phyloP scores from a whole-genome alignment of 2,329 filamentous ascomycete species.

The Botrytis hyacinthi region DNA sequence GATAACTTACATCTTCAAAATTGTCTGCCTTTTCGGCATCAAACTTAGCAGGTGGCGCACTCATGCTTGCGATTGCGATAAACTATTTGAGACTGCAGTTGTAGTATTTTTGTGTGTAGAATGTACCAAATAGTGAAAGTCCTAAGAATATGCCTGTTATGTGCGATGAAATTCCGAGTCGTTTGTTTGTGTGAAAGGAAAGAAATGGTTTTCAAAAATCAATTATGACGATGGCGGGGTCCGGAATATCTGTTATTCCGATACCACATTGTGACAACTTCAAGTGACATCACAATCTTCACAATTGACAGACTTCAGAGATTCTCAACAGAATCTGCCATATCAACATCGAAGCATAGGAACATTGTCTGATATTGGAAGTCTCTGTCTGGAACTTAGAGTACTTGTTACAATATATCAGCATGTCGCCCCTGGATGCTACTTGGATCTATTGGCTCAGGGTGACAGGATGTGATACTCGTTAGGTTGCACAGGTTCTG shows the following conservation, averaged over 20 bases:
- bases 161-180: neutral
- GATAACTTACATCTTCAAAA: slow-evolving; percentile 59
- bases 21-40: slow-evolving; percentile 65
- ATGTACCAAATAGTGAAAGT: neutral
- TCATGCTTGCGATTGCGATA: slow-evolving; percentile 22
- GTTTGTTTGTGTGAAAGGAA: neutral
- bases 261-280: neutral
- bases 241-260: slow-evolving; percentile 13
- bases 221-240: slow-evolving; percentile 16
- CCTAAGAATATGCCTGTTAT: neutral
- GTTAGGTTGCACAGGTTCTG: too few relatives aligned
- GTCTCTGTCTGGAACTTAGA: neutral
- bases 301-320: neutral
- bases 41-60: slow-evolving; percentile 42
- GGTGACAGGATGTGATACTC: neutral
- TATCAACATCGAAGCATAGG: neutral
- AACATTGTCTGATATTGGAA: neutral
- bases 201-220: slow-evolving; percentile 7
- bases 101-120: too few relatives aligned
- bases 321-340: neutral
- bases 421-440: neutral
- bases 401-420: neutral
- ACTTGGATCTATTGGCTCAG: neutral
- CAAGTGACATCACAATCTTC: slow-evolving; percentile 1
- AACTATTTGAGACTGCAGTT: neutral